A percentile compares a stretch with the other conserved stretches of the same genome.
Conservation (phyloP, 2,329 filamentous ascomycete species). For the Xenosphaeropsis pyriputrescens region DNA sequence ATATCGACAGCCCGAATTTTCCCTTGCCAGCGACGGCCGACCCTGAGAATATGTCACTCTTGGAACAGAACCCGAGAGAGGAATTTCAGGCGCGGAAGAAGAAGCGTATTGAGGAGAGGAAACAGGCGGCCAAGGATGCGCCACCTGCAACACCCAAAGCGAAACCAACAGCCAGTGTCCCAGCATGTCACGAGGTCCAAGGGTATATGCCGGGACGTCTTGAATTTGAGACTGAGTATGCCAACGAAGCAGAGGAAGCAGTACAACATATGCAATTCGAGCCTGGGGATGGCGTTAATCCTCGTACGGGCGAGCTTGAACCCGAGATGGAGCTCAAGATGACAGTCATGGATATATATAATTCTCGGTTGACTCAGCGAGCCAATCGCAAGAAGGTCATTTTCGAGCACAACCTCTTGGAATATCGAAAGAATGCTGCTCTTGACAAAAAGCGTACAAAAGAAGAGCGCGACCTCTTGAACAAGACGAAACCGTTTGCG, state of each 20-base stretch:
- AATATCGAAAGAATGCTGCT: constrained; percentile 84
- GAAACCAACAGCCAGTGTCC: constrained; percentile 90
- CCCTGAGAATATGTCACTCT: constrained; percentile 64
- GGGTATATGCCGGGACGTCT: constrained; percentile 96
- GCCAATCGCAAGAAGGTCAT: constrained; percentile 93
- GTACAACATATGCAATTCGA: constrained; percentile 98
- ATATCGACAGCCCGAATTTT: constrained; percentile 70
- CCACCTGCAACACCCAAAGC: constrained; percentile 78
- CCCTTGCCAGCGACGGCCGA: constrained; percentile 79
- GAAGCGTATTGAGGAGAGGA: constrained; percentile 78
- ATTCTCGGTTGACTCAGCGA: constrained; percentile 74
- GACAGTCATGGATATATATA: constrained; percentile 98
- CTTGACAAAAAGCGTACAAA: constrained; percentile 91
- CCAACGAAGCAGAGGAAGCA: constrained; percentile 95
- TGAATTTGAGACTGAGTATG: constrained; percentile 95
- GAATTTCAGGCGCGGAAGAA: constrained; percentile 92
- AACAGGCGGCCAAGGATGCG: constrained; percentile 73
- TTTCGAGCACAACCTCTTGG: constrained; percentile 85
- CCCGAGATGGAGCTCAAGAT: constrained; percentile 96
- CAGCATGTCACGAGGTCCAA: constrained; percentile 93
- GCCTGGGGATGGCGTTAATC: constrained; percentile 83
- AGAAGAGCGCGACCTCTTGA: constrained; percentile 80
- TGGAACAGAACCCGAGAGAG: constrained; percentile 71
- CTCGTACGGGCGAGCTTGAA: constrained; percentile 70
- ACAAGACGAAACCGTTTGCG: constrained; percentile 91